Evolutionary conservation across 2,329 filamentous ascomycete species (phyloP).

Genomic region (Claviceps quebecensis): DNA sequence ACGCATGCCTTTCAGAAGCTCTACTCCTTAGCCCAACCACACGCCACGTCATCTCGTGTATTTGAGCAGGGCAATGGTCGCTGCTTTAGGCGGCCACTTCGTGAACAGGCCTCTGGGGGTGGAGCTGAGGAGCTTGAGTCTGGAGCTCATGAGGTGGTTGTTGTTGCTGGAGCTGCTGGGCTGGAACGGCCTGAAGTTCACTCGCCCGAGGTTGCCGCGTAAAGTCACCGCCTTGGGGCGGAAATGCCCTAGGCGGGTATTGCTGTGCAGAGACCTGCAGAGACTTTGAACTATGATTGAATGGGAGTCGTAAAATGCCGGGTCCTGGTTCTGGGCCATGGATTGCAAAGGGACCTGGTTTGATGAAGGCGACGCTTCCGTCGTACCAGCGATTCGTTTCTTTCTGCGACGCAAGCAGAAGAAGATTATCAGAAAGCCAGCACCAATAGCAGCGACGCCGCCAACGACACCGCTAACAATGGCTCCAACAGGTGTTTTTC

Average conservation of each 20-base stretch:
- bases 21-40: too few species aligned
- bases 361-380: neutral
- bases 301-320: slow-evolving; percentile 16
- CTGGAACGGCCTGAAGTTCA: slow-evolving; percentile 10
- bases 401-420: slow-evolving; percentile 20
- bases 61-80: too few species aligned
- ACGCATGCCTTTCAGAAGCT: too few species aligned
- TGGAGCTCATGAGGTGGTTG: neutral
- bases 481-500: slow-evolving; percentile 16
- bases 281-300: slow-evolving; percentile 3
- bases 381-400: slow-evolving; percentile 6
- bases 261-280: slow-evolving; percentile 9
- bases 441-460: slow-evolving; percentile 19
- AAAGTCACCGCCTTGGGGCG: slow-evolving; percentile 9
- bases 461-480: slow-evolving; percentile 26
- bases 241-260: slow-evolving; percentile 7
- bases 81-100: slow-evolving; percentile 14
- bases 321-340: slow-evolving; percentile 2
- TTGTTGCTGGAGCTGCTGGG: neutral
- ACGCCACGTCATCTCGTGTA: too few species aligned
- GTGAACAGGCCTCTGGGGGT: slow-evolving; percentile 8
- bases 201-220: slow-evolving; percentile 11
- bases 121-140: neutral
- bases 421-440: slow-evolving; percentile 17
- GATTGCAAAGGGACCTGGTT: slow-evolving; percentile 1